Conservation (phyloP, 495 filamentous ascomycete species). For the Lophium mytilinum region DNA sequence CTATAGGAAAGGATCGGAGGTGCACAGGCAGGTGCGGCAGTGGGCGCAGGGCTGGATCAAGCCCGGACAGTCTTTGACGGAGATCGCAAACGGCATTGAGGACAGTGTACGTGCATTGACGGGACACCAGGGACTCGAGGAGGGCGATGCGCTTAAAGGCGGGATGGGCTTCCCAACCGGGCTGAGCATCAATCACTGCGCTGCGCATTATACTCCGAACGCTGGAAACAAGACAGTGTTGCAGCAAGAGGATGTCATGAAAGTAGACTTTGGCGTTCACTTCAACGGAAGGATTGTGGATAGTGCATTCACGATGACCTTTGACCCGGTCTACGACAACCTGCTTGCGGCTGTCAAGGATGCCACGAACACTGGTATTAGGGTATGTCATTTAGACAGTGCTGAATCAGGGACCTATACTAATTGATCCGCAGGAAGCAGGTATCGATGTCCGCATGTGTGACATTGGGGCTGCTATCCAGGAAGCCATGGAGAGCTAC, state of each 20-base stretch:
- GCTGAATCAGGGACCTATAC: not conserved
- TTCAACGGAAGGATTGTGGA: slow-evolving; percentile 88
- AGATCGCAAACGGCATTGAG: slow-evolving; percentile 82
- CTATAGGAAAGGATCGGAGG: slow-evolving; percentile 80
- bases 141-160: slow-evolving; percentile 68
- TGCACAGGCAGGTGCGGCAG: slow-evolving; percentile 80
- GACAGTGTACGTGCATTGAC: slow-evolving; percentile 71
- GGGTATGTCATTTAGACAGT: slow-evolving; percentile 21
- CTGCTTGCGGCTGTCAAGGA: slow-evolving; percentile 74
- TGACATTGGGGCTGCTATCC: slow-evolving; percentile 68
- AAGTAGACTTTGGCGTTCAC: slow-evolving; percentile 87
- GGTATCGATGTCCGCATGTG: slow-evolving; percentile 74
- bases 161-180: slow-evolving; percentile 89
- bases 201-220: slow-evolving; percentile 86
- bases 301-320: slow-evolving; percentile 85
- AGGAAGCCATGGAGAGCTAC: slow-evolving; percentile 86
- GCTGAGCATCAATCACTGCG: slow-evolving; percentile 77
- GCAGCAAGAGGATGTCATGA: slow-evolving; percentile 80
- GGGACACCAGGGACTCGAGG: slow-evolving; percentile 67
- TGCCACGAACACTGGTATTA: slow-evolving; percentile 80
- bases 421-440: slow-evolving; percentile 45
- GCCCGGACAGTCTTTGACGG: slow-evolving; percentile 70
- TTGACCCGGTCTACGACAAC: slow-evolving; percentile 78
- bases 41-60: slow-evolving; percentile 74
- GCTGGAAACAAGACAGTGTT: slow-evolving; percentile 81